A percentile compares a stretch with the other conserved stretches of the same genome.
Evolutionary conservation across 1,139 yeast species (phyloP).

Genomic region (Taphrina pruni): DNA sequence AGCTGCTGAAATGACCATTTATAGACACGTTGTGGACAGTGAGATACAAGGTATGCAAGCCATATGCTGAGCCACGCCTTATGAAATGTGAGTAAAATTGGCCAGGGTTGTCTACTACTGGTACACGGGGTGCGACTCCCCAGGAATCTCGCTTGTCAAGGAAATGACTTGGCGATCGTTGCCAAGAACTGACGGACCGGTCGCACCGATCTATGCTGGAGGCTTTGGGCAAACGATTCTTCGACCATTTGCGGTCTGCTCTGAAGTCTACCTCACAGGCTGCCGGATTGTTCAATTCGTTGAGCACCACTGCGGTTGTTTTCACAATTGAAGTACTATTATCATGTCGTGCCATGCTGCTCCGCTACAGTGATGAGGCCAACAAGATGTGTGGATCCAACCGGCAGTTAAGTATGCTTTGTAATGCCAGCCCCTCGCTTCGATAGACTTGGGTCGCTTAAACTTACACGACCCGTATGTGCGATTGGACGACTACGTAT

Average conservation of each 20-base stretch:
- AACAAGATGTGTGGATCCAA: neutral
- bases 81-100: neutral
- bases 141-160: too few relatives aligned
- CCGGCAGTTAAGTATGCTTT: neutral
- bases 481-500: neutral
- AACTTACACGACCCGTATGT: neutral
- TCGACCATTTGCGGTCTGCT: too few relatives aligned
- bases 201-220: neutral
- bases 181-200: neutral
- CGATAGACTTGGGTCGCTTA: neutral
- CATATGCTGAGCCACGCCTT: neutral
- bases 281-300: too few relatives aligned
- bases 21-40: neutral
- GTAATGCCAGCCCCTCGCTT: slow-evolving; percentile 9
- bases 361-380: too few relatives aligned
- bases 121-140: too few relatives aligned
- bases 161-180: neutral
- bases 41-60: neutral
- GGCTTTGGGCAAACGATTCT: too few relatives aligned
- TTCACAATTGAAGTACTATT: too few relatives aligned
- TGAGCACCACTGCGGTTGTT: too few relatives aligned
- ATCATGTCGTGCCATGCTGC: too few relatives aligned
- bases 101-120: too few relatives aligned
- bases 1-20: neutral
- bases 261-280: too few relatives aligned